Conservation (phyloP, 2,329 filamentous ascomycete genomes). For the Colletotrichum aenigma region DNA sequence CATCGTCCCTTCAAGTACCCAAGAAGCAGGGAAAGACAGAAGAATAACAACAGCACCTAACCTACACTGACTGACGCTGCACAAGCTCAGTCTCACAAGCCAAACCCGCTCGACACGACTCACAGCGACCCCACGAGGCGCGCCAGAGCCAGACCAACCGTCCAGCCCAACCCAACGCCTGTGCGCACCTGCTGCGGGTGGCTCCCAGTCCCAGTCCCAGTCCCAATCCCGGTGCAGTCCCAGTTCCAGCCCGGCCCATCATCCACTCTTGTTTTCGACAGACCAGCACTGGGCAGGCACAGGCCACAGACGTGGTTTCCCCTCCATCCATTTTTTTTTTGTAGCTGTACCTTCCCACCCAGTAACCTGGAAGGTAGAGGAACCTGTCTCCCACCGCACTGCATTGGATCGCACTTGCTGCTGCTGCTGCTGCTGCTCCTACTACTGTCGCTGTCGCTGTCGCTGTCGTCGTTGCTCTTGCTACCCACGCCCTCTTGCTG, state of each 20-base stretch:
- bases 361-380: neutral
- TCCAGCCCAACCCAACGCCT: neutral
- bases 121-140: neutral
- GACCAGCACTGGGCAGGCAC: neutral
- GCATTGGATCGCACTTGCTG: neutral
- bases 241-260: constrained; percentile 16
- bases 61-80: neutral
- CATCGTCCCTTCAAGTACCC: neutral
- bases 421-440: neutral
- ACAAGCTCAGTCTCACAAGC: neutral
- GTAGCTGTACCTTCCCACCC: neutral
- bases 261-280: neutral
- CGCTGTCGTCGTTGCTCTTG: neutral
- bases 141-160: neutral
- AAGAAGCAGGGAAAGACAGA: neutral
- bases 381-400: neutral
- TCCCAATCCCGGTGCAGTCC: neutral
- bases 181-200: neutral
- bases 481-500: neutral
- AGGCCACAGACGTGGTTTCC: neutral
- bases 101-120: neutral
- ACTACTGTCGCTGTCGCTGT: neutral
- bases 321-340: neutral
- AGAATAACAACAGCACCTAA: neutral
- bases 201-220: neutral